Percentiles rank a stretch among this genome's conserved stretches.
Conservation (phyloP, 495 filamentous ascomycete genomes). For the Trichoderma gamsii region DNA sequence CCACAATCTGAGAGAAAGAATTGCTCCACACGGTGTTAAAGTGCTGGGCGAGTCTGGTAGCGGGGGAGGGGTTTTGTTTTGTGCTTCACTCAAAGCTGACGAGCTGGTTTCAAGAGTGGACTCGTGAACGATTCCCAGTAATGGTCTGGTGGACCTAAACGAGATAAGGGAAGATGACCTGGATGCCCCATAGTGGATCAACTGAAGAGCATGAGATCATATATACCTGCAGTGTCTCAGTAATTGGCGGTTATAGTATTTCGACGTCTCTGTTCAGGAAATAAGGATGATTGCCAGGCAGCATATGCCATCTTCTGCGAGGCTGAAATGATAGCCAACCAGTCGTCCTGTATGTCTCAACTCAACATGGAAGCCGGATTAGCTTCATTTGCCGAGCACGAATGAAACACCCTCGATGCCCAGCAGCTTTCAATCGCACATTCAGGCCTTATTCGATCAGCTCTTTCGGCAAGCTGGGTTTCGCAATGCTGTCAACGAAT, state of each 20-base stretch:
- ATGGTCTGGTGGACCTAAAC: conserved; percentile 7
- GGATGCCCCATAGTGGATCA: conserved; percentile 6
- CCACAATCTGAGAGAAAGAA: conserved; percentile 1
- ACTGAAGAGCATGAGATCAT: neutral
- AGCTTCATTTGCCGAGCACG: too few species aligned
- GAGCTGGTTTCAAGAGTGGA: conserved; percentile 5
- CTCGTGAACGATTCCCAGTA: neutral
- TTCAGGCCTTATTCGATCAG: too few species aligned
- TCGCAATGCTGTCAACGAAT: too few species aligned
- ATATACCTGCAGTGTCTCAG: neutral
- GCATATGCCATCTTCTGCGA: neutral
- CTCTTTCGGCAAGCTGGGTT: too few species aligned
- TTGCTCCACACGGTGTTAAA: conserved; percentile 13
- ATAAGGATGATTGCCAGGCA: neutral
- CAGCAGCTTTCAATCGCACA: too few species aligned
- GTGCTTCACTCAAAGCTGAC: conserved; percentile 5
- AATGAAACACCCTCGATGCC: too few species aligned
- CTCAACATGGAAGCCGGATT: too few species aligned
- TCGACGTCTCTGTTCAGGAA: neutral
- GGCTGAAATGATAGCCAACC: too few species aligned
- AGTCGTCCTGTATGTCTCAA: too few species aligned
- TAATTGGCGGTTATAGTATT: neutral
- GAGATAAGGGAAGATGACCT: neutral
- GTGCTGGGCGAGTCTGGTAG: neutral
- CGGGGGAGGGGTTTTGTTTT: conserved; percentile 2